Base-by-base conservation (phyloP, 352 stramenopile species). In the Lagenidium giganteum region DNA sequence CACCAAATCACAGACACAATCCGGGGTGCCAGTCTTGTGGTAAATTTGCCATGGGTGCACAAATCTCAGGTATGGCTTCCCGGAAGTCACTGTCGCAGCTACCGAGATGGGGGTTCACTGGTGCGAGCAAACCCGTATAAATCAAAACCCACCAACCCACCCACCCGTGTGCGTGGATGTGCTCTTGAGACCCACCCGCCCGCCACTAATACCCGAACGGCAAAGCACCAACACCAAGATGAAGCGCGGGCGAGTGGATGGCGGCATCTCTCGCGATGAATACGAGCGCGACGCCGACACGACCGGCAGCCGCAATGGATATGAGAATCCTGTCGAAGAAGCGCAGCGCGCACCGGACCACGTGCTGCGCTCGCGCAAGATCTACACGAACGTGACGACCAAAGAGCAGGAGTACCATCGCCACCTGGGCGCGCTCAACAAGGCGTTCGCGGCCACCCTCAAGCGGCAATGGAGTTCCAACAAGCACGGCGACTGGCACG, bases 211-310 rank as follows among this genome's bases (percentile, higher is more conserved):
- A n/a, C n/a, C n/a, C n/a, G n/a, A n/a, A n/a, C n/a, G n/a, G n/a
- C n/a, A n/a, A n/a, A n/a, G n/a, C n/a, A n/a, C n/a, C n/a, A n/a
- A n/a, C n/a, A 35, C 7, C 30, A 70, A 25, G 8, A 87, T 84
- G 61, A 89, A 92, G 73, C 74, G 79, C 40, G 65, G 60, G 42
- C 73, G 76, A 14, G 57, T 67, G 17, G 79, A 92, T 49, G 74
- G 64, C 18, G 75, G 76, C 32, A 61, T 88, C 27, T 86, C 76
- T 33, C 86, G 84, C 62, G 71, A 92, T 25, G 63, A 92, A 46
- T 87, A 79, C 51, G 75, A 82, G 51, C 59, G 61, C 24, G 51
- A 58, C n/a, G 44, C 64, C 14, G 41, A 34, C 8, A 33, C 51
- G 0, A 31, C 36, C 3, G n/a, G n/a, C n/a, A n/a, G n/a, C n/a